Base-by-base conservation (phyloP, 2,329 filamentous ascomycete species). In the Penicillium sp. region DNA sequence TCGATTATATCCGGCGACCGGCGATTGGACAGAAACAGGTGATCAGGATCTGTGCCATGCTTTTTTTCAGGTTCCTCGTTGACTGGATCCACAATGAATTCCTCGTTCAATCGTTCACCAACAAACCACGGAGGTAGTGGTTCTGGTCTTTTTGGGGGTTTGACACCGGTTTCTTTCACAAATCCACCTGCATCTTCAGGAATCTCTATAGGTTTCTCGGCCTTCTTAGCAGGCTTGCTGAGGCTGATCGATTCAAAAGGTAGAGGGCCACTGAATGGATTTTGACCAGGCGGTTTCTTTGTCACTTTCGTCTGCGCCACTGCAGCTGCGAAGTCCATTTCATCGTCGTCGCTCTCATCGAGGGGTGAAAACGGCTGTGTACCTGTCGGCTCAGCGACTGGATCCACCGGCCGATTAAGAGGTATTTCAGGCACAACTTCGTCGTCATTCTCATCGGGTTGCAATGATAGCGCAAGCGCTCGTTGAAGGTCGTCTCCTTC, bases 231-330 rank as follows among this genome's bases (percentile, higher is more conserved):
- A 1, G 72, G 75, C 35, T 77, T 80, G 30, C 84, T 79, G 1
- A 95, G 72, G 56, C 87, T 74, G 5, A 82, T 66, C 34, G 75
- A 90, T 51, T 95, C 88, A 55, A 98, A 98, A 0, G 92, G 92
- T 4, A 98, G 64, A 0, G 89, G 87, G 0, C 90, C 90, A 48
- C 78, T 77, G 55, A 94, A 84, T 2, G 77, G 72, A 50, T 79
- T 77, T 10, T 42, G 25, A 5, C 36, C 6, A 6, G 25, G 15
- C 7, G 48, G 51, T 27, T 72, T 73, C 56, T 79, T 77, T 41
- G 73, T 70, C 48, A 75, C 77, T 41, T 82, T 80, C 13, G 85
- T 84, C 45, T 81, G 82, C 7, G 81, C 80, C 33, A 95, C 64
- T 0, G 86, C 82, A 20, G 84, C 74, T 56, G 85, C 78, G 32